These are phyloP conservation scores for Argentina anserina DNA, from an alignment of 306 rosid species.

Conservation along the genomic window DNA sequence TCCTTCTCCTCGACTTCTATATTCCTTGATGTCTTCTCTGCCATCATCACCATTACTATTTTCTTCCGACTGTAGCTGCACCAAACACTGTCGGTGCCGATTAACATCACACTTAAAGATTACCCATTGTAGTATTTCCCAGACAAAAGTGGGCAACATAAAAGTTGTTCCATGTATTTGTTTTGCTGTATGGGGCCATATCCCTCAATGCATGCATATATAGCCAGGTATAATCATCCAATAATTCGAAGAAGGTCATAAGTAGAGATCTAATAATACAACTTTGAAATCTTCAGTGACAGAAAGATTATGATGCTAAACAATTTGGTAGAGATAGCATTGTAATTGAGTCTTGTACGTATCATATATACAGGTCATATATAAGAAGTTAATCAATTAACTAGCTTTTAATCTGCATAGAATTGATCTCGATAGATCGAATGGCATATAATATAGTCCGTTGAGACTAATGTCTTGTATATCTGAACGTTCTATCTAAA, in stretches of 20 bases:
- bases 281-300: neutral
- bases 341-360: neutral
- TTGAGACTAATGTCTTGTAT: too few species aligned
- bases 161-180: neutral
- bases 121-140: neutral
- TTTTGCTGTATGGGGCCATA: neutral
- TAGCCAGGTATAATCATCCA: neutral
- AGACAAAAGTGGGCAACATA: neutral
- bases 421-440: neutral
- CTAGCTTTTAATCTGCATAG: neutral
- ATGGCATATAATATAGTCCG: too few species aligned
- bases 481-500: too few species aligned
- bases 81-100: slow-evolving; percentile 4
- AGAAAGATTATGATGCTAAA: neutral
- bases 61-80: neutral
- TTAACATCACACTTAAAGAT: neutral
- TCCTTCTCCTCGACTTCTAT: neutral
- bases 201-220: neutral
- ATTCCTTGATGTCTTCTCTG: neutral
- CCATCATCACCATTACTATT: neutral
- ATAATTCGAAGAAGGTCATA: neutral
- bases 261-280: neutral
- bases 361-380: neutral
- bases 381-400: neutral
- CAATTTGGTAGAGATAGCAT: neutral